Evolutionary conservation across 768 basidiomycete genomes (phyloP).

Genomic region (Tubosaeta sp.): DNA sequence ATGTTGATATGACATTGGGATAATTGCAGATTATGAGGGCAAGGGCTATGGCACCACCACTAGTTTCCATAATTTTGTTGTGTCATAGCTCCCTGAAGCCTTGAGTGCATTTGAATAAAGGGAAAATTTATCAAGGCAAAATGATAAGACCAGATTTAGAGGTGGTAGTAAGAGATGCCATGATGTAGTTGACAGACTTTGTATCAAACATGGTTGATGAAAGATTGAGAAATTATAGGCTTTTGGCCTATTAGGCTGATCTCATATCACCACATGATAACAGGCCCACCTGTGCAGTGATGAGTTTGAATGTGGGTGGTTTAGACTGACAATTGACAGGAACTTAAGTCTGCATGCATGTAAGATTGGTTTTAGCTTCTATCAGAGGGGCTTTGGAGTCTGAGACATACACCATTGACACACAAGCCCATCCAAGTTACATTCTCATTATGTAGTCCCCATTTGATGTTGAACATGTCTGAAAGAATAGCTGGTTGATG

Average conservation of each 20-base stretch:
- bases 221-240: too few species aligned
- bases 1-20: conserved; percentile 61
- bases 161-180: conserved; percentile 52
- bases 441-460: conserved; percentile 89
- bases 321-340: conserved; percentile 87
- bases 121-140: conserved; percentile 86
- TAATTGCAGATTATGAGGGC: conserved; percentile 98
- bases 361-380: conserved; percentile 85
- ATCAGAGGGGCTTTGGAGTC: not conserved
- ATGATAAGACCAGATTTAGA: conserved; percentile 54
- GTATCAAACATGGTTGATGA: too few species aligned
- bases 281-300: too few species aligned
- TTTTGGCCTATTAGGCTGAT: too few species aligned
- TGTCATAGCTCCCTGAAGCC: conserved; percentile 76
- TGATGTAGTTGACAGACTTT: conserved; percentile 77
- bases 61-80: conserved; percentile 79
- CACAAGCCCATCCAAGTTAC: conserved; percentile 82
- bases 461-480: conserved; percentile 89
- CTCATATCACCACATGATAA: too few species aligned
- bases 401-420: not conserved
- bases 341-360: conserved; percentile 82
- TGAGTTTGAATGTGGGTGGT: conserved; percentile 65
- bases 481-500: conserved; percentile 68
- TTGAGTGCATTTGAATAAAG: conserved; percentile 75
- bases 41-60: conserved; percentile 87